A percentile compares a stretch with the other conserved stretches of the same genome.
These are phyloP conservation scores for Angomonas deanei DNA, from an alignment of 208 protist genomes.

Conservation along the genomic window DNA sequence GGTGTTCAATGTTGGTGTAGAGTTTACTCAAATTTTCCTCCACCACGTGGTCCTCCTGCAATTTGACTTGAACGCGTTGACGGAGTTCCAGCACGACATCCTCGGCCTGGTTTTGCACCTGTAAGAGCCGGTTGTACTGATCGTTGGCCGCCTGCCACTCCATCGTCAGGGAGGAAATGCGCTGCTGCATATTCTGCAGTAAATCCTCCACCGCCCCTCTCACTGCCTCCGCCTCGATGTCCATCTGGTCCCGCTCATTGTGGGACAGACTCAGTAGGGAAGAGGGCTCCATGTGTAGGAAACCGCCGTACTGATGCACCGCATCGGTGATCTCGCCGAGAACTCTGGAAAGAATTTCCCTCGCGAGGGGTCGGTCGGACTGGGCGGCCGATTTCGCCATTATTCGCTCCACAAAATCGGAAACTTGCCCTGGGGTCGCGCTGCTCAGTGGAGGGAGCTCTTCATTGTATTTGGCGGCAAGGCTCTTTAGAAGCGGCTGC, in stretches of 20 bases:
- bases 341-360: neutral
- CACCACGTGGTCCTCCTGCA: conserved; percentile 63
- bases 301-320: neutral
- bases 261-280: neutral
- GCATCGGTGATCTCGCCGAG: too few relatives aligned
- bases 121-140: conserved; percentile 39
- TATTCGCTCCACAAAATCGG: neutral
- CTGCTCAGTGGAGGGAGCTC: neutral
- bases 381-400: neutral
- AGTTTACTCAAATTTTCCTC: conserved; percentile 66
- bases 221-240: conserved; percentile 12
- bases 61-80: conserved; percentile 63
- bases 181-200: conserved; percentile 22
- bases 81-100: conserved; percentile 63
- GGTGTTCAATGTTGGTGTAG: conserved; percentile 65
- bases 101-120: conserved; percentile 55
- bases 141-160: conserved; percentile 50
- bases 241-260: neutral
- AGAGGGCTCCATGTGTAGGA: neutral
- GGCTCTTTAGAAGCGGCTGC: neutral
- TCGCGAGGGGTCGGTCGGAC: neutral
- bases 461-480: neutral
- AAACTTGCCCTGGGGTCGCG: neutral
- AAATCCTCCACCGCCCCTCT: conserved; percentile 28
- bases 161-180: conserved; percentile 10